A percentile compares a stretch with the other conserved stretches of the same genome.
phyloP scores from a whole-genome alignment of 2,329 filamentous ascomycete genomes.

The Ampelomyces quisqualis region DNA sequence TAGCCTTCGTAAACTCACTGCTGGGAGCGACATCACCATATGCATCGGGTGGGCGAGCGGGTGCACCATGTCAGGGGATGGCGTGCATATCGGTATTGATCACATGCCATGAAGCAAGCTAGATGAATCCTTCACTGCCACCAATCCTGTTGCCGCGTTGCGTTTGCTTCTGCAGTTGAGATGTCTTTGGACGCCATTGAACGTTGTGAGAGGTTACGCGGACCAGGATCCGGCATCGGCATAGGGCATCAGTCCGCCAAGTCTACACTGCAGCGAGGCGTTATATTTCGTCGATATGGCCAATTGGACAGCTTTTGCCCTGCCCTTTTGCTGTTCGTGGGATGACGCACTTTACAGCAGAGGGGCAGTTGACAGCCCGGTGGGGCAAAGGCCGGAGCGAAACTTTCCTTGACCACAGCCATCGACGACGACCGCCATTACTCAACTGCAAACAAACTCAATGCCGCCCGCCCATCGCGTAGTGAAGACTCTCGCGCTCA shows the following conservation, averaged over 20 bases:
- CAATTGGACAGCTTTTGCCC: conserved; percentile 22
- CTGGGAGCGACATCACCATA: no score
- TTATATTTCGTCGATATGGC: conserved; percentile 24
- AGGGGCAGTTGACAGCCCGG: conserved; percentile 24
- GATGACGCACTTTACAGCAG: conserved; percentile 40
- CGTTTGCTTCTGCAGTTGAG: conserved; percentile 20
- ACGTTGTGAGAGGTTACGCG: conserved; percentile 28
- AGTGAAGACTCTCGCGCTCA: conserved; percentile 15
- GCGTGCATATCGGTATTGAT: conserved; percentile 15
- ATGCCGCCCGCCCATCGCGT: conserved; percentile 16
- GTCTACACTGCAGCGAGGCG: conserved; percentile 23
- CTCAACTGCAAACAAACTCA: conserved; percentile 10
- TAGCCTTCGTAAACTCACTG: no score
- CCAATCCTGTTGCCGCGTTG: conserved; percentile 11
- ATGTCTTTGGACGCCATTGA: conserved; percentile 21
- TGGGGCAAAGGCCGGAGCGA: conserved; percentile 29
- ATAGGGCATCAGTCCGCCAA: conserved; percentile 25
- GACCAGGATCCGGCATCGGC: conserved; percentile 17
- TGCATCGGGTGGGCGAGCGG: conserved; percentile 4
- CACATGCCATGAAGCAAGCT: conserved; percentile 21
- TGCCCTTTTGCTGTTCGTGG: conserved; percentile 17
- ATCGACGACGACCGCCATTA: conserved; percentile 18
- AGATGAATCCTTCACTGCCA: conserved; percentile 25
- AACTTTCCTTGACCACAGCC: conserved; percentile 24
- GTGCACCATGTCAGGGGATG: conserved; percentile 15